Evolutionary conservation across 352 stramenopile genomes (phyloP), one percentile per base, ranked within the genome.

Genomic region (Phytopythium mirpurense): DNA sequence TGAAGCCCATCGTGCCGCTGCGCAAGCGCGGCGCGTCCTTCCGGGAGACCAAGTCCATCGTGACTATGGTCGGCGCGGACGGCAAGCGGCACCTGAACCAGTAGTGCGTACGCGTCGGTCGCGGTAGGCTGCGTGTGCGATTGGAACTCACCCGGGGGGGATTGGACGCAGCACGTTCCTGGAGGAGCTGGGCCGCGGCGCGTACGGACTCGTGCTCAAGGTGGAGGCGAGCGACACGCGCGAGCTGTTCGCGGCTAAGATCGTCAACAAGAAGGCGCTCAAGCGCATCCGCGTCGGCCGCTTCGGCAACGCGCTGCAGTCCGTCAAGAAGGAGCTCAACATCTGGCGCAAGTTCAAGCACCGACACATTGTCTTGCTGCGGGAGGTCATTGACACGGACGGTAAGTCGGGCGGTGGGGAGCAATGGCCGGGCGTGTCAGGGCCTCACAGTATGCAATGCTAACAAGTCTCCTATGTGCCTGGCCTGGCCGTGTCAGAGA

Each of bases 291-390:
- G 75, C 40, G 67, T 89, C 10, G 83, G 80, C 7, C 68, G 78
- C 18, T 87, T 89, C 26, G 80, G 83, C 15, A 90, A 93, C 43
- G 83, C 78, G 9, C 45, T 93, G 16, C 80, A 93, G 49, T 78
- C 59, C 10, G 68, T 89, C 19, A 95, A 98, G 70, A 93, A 90
- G 49, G 95, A 98, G 52, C 94, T 98, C 60, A 88, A 76, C n/a
- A 93, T 98, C 14, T 98, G 98, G 95, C 98, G 98, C 67, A 93
- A 93, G 38, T 84, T 99, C 50, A 87, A 88, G 41, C 96, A 99
- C 74, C 89, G 93, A 0, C 97, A 98, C 65, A 79, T 98, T 12
- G 92, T 98, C 4, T 56, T 84, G 21, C 65, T 99, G 15, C 82
- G 86, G 24, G 95, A 99, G 75, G 93, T 98, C n/a, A 98, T 99